Conservation (phyloP, 2,329 filamentous ascomycete species). For the Aspergillus texensis region DNA sequence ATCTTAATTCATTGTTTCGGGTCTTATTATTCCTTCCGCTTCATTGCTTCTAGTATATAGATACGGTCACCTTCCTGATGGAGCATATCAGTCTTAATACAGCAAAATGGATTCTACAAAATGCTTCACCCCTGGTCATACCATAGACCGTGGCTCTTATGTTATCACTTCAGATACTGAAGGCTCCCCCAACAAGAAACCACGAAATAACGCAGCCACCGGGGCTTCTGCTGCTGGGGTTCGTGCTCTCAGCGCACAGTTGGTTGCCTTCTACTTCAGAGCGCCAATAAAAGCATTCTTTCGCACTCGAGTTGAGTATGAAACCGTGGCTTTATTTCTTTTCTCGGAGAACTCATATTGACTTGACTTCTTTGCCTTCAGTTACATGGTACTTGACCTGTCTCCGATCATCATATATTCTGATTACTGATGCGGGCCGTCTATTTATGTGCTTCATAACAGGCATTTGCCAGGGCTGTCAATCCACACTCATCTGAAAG, state of each 20-base stretch:
- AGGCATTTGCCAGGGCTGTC: constrained; percentile 66
- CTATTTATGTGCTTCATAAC: constrained; percentile 10
- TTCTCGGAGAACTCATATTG: constrained; percentile 15
- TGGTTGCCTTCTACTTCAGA: constrained; percentile 88
- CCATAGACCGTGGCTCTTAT: constrained; percentile 20
- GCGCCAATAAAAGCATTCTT: constrained; percentile 93
- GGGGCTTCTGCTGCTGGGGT: constrained; percentile 85
- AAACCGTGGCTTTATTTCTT: constrained; percentile 22
- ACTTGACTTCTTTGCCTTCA: constrained; percentile 26
- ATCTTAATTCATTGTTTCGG: neutral
- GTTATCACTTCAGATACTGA: constrained; percentile 22
- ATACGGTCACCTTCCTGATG: constrained; percentile 18
- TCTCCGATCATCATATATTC: neutral
- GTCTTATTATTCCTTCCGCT: neutral
- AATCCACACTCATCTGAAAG: constrained; percentile 54
- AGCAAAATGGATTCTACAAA: constrained; percentile 16
- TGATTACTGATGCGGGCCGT: neutral
- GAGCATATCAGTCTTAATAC: constrained; percentile 9
- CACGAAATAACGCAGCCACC: constrained; percentile 63
- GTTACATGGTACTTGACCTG: constrained; percentile 52
- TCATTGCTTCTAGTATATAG: neutral
- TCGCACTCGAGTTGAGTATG: constrained; percentile 83
- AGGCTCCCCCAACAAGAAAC: constrained; percentile 41
- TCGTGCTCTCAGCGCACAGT: constrained; percentile 78
- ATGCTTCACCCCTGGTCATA: constrained; percentile 7